phyloP scores from a whole-genome alignment of 495 filamentous ascomycete genomes.

The Tetracladium setigerum region DNA sequence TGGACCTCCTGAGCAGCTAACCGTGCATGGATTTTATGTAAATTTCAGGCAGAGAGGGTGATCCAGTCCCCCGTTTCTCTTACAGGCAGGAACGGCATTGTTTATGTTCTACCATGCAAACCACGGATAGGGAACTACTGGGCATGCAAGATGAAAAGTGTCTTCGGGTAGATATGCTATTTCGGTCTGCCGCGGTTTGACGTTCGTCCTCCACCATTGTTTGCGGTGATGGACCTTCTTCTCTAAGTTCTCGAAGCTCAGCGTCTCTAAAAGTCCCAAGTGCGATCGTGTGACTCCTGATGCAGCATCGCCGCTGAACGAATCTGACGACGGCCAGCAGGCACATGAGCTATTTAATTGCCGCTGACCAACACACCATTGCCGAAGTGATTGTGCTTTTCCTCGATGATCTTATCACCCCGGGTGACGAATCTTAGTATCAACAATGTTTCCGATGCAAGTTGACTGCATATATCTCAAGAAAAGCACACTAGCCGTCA shows the following conservation, averaged over 20 bases:
- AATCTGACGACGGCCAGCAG: neutral
- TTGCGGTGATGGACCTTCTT: constrained; percentile 4
- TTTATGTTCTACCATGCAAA: neutral
- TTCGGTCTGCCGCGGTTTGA: constrained; percentile 9
- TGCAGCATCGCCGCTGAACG: neutral
- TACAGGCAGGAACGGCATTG: constrained; percentile 4
- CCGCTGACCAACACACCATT: neutral
- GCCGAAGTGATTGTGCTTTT: neutral
- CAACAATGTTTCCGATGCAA: neutral
- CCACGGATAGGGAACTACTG: constrained; percentile 9
- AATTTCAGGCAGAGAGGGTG: constrained; percentile 4
- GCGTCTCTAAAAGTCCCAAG: constrained; percentile 13
- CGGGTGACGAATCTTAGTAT: neutral
- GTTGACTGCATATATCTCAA: neutral
- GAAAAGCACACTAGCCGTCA: too few species aligned
- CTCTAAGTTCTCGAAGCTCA: constrained; percentile 10
- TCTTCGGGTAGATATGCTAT: constrained; percentile 10
- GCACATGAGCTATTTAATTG: neutral
- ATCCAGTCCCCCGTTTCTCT: constrained; percentile 11
- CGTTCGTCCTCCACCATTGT: constrained; percentile 5
- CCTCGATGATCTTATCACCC: neutral
- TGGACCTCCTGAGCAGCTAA: constrained; percentile 10
- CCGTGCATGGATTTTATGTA: constrained; percentile 8
- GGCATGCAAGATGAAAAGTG: constrained; percentile 2
- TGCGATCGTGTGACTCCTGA: constrained; percentile 4